phyloP scores from a whole-genome alignment of 805 yeast species.

The Candida nonsorbophila region DNA sequence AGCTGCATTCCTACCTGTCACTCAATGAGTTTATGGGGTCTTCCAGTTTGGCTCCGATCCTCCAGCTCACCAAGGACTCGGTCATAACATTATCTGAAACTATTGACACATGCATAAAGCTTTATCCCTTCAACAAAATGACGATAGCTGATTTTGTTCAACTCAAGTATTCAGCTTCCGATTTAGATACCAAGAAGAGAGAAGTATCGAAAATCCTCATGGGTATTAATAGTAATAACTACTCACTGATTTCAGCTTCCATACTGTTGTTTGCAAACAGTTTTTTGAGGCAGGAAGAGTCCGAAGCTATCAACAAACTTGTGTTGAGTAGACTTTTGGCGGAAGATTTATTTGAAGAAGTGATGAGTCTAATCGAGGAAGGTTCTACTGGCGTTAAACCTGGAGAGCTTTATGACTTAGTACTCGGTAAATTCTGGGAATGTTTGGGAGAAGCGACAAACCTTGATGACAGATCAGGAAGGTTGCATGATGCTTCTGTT shows the following conservation, averaged over 20 bases:
- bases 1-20: too few species aligned
- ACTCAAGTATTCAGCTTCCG: conserved; percentile 14
- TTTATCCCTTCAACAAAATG: conserved; percentile 30
- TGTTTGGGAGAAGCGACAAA: conserved; percentile 21
- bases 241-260: conserved; percentile 13
- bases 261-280: conserved; percentile 14
- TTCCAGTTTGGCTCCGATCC: conserved; percentile 7
- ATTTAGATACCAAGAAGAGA: conserved; percentile 12
- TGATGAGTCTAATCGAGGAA: conserved; percentile 9
- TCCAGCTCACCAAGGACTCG: conserved; percentile 13
- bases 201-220: conserved; percentile 22
- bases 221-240: conserved; percentile 17
- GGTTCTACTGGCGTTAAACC: conserved; percentile 7
- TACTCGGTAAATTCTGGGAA: conserved; percentile 28
- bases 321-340: conserved; percentile 24
- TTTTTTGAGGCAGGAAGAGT: conserved; percentile 12
- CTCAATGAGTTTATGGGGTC: conserved; percentile 14
- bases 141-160: conserved; percentile 23
- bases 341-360: conserved; percentile 20
- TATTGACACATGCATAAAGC: conserved; percentile 23
- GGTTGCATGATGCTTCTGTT: conserved; percentile 16
- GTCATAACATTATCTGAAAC: conserved; percentile 13
- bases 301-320: conserved; percentile 12
- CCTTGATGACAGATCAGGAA: conserved; percentile 29
- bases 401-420: conserved; percentile 10